Percentiles rank a stretch among this genome's conserved stretches.
Evolutionary conservation across 2,329 filamentous ascomycete species (phyloP).

Genomic region (Penicillium brevicompactum): DNA sequence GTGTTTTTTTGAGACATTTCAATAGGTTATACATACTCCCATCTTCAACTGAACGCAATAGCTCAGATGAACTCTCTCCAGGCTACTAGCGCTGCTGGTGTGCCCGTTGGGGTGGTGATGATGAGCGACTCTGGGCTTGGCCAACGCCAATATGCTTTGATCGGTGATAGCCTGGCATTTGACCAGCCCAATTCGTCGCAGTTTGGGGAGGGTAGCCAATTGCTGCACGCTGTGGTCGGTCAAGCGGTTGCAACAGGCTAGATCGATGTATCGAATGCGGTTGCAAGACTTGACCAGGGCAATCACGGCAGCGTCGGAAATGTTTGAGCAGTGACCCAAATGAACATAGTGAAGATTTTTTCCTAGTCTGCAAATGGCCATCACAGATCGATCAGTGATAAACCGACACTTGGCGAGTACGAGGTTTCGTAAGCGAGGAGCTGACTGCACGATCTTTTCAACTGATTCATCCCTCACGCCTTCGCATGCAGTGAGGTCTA

Average conservation of each 20-base stretch:
- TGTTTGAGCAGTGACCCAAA: conserved; percentile 86
- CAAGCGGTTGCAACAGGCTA: conserved; percentile 89
- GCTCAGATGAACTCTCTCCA: conserved; percentile 94
- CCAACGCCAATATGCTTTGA: conserved; percentile 80
- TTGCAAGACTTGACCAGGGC: conserved; percentile 84
- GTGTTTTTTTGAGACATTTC: background rate
- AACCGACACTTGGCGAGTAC: conserved; percentile 93
- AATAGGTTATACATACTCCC: conserved; percentile 58
- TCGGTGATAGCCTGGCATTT: conserved; percentile 93
- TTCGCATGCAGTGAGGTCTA: conserved; percentile 88
- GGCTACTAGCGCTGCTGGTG: conserved; percentile 54
- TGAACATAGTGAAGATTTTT: conserved; percentile 98
- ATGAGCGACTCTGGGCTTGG: conserved; percentile 61
- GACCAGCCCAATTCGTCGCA: conserved; percentile 91
- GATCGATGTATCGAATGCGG: conserved; percentile 92
- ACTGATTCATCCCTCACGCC: conserved; percentile 84
- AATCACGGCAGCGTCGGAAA: conserved; percentile 87
- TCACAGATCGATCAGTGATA: conserved; percentile 85
- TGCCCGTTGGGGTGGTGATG: conserved; percentile 53
- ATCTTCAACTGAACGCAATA: conserved; percentile 88
- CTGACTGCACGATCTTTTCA: conserved; percentile 80
- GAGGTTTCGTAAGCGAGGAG: conserved; percentile 86
- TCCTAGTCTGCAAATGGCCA: conserved; percentile 82
- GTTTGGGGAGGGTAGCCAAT: conserved; percentile 82
- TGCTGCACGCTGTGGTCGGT: conserved; percentile 86